phyloP scores from a whole-genome alignment of 768 basidiomycete genomes.

The Lenzites betulinus region DNA sequence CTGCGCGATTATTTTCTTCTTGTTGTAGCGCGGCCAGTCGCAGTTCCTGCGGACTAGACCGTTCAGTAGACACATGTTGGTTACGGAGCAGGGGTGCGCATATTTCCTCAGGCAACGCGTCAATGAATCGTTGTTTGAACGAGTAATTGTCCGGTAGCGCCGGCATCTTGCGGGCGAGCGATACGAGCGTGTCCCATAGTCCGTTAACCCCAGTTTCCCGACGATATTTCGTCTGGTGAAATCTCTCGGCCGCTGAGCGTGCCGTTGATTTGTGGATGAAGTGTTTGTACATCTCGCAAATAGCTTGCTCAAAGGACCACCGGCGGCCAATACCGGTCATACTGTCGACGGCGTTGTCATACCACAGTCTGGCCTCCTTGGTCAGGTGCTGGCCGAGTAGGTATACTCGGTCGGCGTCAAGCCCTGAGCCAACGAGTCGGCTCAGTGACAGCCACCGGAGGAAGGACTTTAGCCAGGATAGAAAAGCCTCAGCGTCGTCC shows the following conservation, averaged over 20 bases:
- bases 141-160: not conserved
- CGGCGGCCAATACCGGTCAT: not conserved
- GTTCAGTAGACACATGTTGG: not conserved
- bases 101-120: not conserved
- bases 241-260: not conserved
- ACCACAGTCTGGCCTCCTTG: not conserved
- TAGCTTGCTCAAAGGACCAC: not conserved
- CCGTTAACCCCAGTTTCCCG: not conserved
- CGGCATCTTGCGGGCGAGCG: not conserved
- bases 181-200: not conserved
- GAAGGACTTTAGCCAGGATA: not conserved
- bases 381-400: not conserved
- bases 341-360: not conserved
- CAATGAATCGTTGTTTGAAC: not conserved
- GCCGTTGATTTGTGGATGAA: slow-evolving; percentile 3
- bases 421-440: not conserved
- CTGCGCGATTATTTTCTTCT: not conserved
- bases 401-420: not conserved
- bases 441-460: not conserved
- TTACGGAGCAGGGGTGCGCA: not conserved
- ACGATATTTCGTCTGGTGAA: not conserved
- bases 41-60: not conserved
- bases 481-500: not conserved
- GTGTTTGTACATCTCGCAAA: not conserved
- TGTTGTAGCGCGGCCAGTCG: not conserved